Evolutionary conservation across 139 green algal species (phyloP).

Genomic region (Desmodesmus armatus): DNA sequence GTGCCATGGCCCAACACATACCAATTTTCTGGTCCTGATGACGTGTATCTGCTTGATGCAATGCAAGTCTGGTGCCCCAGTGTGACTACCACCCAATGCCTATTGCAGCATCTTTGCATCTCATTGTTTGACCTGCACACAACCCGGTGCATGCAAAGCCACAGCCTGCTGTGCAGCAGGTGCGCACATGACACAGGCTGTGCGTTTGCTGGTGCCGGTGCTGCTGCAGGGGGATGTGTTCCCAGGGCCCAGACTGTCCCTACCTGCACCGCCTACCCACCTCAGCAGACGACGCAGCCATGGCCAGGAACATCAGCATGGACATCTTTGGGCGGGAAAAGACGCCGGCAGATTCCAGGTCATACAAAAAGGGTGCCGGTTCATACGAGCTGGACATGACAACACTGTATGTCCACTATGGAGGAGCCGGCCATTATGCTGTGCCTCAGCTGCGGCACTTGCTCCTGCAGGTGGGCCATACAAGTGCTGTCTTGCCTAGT

Average conservation of each 20-base stretch:
- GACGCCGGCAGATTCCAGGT: slow-evolving; percentile 18
- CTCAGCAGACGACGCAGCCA: slow-evolving; percentile 62
- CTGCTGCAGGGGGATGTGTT: slow-evolving; percentile 66
- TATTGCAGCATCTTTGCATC: no score
- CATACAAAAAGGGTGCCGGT: slow-evolving; percentile 32
- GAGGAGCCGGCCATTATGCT: slow-evolving; percentile 30
- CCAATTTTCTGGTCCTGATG: no score
- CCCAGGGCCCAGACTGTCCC: slow-evolving; percentile 69
- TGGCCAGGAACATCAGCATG: slow-evolving; percentile 53
- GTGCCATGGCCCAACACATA: no score
- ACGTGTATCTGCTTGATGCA: no score
- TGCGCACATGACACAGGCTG: background rate
- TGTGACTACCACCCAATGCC: no score
- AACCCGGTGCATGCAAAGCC: no score
- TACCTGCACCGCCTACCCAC: slow-evolving; percentile 79
- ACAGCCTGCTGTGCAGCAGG: no score
- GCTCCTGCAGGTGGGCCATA: no score
- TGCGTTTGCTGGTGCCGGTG: background rate
- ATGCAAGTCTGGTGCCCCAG: no score
- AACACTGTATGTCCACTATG: slow-evolving; percentile 38
- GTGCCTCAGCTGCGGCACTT: slow-evolving; percentile 26
- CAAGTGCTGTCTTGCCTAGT: background rate
- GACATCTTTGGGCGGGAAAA: slow-evolving; percentile 83
- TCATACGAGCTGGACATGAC: slow-evolving; percentile 33
- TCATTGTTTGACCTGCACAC: no score